Base-by-base conservation (phyloP, 73 alveolate genomes). In the Breviolum minutum region DNA sequence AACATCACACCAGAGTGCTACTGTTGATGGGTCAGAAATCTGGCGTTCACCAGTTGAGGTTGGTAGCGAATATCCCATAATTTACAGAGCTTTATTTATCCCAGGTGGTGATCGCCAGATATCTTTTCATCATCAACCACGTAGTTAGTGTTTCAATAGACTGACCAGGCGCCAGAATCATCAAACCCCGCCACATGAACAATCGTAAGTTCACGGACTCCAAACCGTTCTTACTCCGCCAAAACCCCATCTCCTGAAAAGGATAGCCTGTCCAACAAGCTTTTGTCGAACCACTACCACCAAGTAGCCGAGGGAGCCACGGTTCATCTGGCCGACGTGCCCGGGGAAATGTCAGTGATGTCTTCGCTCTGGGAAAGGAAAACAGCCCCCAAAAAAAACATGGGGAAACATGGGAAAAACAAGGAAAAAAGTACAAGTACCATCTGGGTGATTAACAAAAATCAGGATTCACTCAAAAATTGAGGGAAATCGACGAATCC, bases 201-300 rank as follows among this genome's bases (percentile, higher is more conserved):
- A 48, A 6, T 11, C 13, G 48, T 40, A 82, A 17, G 10, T 17
- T 14, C 26, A 11, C 62, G 0, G 24, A n/a, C 14, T 82, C 73
- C 32, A 0, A 82, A 20, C 9, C 54, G 3, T 3, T 40, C 54
- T 40, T 0, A 40, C 92, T 54, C 61, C 86, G 6, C 60, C 40
- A 4, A 26, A 14, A 6, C 94, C 22, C 76, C 95, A 40, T 2
- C 63, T 77, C 98, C 98, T 93, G 98, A 27, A 62, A 74, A 20
- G 98, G 98, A 63, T 93, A 93, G 40, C 91, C 91, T n/a, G 91
- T 77, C 98, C 98, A 93, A 73, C 98, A 93, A 81, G 62, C n/a
- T 20, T 68, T 66, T 10, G 98, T 93, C 6, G 9, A 63, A 30
- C 98, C 98, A 22, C 83, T 12, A 54, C 98, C 98, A 26, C 98